Conservation (phyloP, 768 basidiomycete species). For the Pisolithus albus region DNA sequence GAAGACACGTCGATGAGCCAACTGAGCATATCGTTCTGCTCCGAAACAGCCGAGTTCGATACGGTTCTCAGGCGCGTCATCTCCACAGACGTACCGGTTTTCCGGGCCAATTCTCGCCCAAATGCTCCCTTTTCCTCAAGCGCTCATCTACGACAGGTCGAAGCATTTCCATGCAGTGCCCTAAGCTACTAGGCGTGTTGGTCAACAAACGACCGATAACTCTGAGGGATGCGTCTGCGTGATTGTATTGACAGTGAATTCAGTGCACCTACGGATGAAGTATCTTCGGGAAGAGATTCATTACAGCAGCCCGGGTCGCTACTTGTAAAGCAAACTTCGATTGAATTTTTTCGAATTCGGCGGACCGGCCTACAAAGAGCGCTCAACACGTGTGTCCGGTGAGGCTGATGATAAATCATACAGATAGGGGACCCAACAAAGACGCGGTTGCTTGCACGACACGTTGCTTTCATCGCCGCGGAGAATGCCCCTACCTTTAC, state of each 20-base stretch:
- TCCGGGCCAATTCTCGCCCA: constrained; percentile 21
- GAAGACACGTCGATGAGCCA: constrained; percentile 34
- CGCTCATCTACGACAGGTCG: constrained; percentile 30
- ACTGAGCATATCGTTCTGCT: constrained; percentile 34
- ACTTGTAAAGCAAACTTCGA: constrained; percentile 31
- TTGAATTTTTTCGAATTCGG: constrained; percentile 30
- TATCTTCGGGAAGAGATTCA: constrained; percentile 29
- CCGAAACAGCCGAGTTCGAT: constrained; percentile 1
- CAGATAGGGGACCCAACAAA: constrained; percentile 36
- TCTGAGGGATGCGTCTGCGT: constrained; percentile 14
- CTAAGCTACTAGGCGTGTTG: constrained; percentile 27
- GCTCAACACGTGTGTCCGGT: constrained; percentile 4
- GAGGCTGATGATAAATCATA: constrained; percentile 13
- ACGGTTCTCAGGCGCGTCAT: neutral
- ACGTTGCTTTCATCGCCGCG: constrained; percentile 26
- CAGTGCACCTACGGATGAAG: constrained; percentile 26
- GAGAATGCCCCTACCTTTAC: constrained; percentile 19
- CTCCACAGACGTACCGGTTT: constrained; percentile 27
- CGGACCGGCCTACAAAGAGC: constrained; percentile 27
- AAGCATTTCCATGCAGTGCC: constrained; percentile 24
- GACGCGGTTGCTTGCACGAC: constrained; percentile 35
- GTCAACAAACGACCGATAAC: constrained; percentile 28
- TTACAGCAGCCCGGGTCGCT: constrained; percentile 24
- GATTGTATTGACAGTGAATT: constrained; percentile 4
- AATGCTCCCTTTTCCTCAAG: constrained; percentile 16